phyloP scores from a whole-genome alignment of 106 monocot genomes.

The Iris macrosiphon region DNA sequence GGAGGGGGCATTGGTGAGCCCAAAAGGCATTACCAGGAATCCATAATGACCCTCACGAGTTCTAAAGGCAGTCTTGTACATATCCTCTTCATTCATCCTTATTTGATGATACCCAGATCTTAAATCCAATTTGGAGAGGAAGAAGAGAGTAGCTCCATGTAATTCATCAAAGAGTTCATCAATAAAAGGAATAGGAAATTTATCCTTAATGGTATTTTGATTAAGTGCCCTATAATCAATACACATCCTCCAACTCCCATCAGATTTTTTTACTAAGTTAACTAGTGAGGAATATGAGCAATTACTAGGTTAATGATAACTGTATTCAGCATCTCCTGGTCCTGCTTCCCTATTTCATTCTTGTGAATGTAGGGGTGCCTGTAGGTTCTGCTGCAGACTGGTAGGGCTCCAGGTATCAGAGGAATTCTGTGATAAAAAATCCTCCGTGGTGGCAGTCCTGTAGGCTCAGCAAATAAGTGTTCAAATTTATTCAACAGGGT shows the following conservation, averaged over 20 bases:
- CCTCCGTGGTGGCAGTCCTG: no score
- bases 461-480: no score
- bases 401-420: no score
- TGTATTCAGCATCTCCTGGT: no score
- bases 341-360: no score
- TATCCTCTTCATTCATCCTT: neutral
- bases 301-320: no score
- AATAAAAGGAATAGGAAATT: conserved; percentile 4
- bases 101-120: conserved; percentile 21
- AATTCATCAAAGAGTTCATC: conserved; percentile 23
- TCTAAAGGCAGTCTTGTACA: conserved; percentile 9
- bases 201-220: neutral
- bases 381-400: no score
- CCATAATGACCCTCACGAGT: conserved; percentile 14
- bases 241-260: neutral
- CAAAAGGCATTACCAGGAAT: conserved; percentile 8
- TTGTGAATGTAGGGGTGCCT: no score
- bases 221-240: no score
- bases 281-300: neutral
- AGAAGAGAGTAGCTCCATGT: conserved; percentile 7
- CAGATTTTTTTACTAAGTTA: neutral
- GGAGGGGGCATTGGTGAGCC: neutral
- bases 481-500: no score
- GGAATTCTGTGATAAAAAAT: no score
- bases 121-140: conserved; percentile 18